Percentiles rank a stretch among this genome's conserved stretches.
These are phyloP conservation scores for Biscogniauxia marginata DNA, from an alignment of 2,329 filamentous ascomycete genomes.

Conservation along the genomic window DNA sequence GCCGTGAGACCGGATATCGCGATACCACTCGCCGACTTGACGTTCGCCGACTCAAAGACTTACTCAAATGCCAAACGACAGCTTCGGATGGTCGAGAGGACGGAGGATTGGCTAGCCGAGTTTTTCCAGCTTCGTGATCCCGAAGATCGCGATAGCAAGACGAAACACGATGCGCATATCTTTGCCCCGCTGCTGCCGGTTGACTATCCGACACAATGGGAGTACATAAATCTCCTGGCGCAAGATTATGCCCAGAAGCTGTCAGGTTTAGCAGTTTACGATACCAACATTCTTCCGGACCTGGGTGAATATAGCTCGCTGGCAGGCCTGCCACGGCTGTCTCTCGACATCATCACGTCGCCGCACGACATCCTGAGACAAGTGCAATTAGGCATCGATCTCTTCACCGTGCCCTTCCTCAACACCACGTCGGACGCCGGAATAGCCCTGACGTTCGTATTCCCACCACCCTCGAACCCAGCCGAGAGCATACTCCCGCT, in stretches of 20 bases:
- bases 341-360: slow-evolving; percentile 58
- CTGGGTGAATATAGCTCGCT: slow-evolving; percentile 59
- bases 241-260: slow-evolving; percentile 60
- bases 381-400: slow-evolving; percentile 72
- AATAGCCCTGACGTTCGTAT: slow-evolving; percentile 76
- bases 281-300: slow-evolving; percentile 65
- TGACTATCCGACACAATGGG: slow-evolving; percentile 70
- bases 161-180: slow-evolving; percentile 39
- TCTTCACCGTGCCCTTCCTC: slow-evolving; percentile 77
- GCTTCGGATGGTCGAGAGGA: slow-evolving; percentile 81
- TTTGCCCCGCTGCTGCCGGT: slow-evolving; percentile 74
- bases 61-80: slow-evolving; percentile 68
- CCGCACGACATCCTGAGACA: slow-evolving; percentile 79
- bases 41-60: slow-evolving; percentile 41
- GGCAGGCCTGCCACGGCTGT: slow-evolving; percentile 66
- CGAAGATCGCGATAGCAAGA: slow-evolving; percentile 29
- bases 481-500: slow-evolving; percentile 46
- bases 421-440: slow-evolving; percentile 76
- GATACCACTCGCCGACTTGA: slow-evolving; percentile 74
- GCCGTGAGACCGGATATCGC: slow-evolving; percentile 77
- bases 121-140: slow-evolving; percentile 51
- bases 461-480: slow-evolving; percentile 49
- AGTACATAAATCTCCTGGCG: slow-evolving; percentile 73
- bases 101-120: slow-evolving; percentile 75
- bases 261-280: slow-evolving; percentile 75